These are phyloP conservation scores for Fraxinus platypoda DNA, from an alignment of 305 asterid species.

Conservation along the genomic window DNA sequence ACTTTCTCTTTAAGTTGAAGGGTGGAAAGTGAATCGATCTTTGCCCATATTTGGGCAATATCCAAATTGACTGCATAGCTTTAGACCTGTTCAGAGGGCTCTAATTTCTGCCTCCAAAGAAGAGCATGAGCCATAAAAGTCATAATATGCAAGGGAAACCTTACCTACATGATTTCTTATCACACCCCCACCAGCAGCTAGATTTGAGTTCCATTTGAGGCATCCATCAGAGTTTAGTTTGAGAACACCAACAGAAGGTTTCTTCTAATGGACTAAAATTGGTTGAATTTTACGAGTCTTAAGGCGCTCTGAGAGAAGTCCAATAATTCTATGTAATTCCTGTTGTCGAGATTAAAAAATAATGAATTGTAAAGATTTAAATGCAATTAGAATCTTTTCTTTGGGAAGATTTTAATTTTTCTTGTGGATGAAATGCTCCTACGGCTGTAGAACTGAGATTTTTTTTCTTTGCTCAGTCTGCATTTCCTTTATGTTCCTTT, in stretches of 20 bases:
- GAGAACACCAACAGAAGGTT: neutral
- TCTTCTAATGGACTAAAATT: neutral
- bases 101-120: neutral
- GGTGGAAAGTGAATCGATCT: neutral
- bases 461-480: neutral
- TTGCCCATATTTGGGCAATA: neutral
- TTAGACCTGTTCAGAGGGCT: neutral
- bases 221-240: neutral
- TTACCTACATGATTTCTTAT: neutral
- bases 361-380: neutral
- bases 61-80: neutral
- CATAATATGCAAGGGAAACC: neutral
- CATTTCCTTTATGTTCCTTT: neutral
- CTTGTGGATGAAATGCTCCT: neutral
- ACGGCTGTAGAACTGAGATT: neutral
- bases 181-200: neutral
- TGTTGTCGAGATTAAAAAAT: neutral
- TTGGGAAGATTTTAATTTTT: neutral
- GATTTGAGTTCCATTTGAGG: neutral
- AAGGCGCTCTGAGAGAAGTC: neutral
- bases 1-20: neutral
- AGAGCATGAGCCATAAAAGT: neutral
- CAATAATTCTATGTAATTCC: neutral
- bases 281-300: neutral
- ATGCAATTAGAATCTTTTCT: neutral